These are phyloP conservation scores for Pichia sp. DNA, from an alignment of 1,139 yeast genomes.

Conservation along the genomic window DNA sequence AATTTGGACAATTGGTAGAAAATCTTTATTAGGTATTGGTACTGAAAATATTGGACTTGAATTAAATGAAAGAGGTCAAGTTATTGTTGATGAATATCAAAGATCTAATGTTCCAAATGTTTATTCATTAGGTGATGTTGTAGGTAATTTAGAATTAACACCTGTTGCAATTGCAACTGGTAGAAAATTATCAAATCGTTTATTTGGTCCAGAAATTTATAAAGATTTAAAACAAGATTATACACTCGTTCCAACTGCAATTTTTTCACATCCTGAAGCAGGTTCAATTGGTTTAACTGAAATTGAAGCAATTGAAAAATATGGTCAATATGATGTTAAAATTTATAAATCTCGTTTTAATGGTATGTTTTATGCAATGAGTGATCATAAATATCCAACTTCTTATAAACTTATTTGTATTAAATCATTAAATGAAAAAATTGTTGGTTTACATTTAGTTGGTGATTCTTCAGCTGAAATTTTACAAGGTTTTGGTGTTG, in stretches of 20 bases:
- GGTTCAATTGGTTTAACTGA: conserved; percentile 88
- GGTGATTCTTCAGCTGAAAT: conserved; percentile 91
- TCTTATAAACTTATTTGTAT: conserved; percentile 72
- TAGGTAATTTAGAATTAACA: conserved; percentile 85
- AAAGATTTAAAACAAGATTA: conserved; percentile 75
- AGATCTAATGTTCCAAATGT: conserved; percentile 66
- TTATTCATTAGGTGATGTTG: conserved; percentile 88
- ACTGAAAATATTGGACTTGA: conserved; percentile 71
- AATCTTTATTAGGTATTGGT: conserved; percentile 65
- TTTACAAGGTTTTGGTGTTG: conserved; percentile 97
- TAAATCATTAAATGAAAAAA: conserved; percentile 78
- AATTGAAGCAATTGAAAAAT: conserved; percentile 65
- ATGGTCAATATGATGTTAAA: conserved; percentile 76
- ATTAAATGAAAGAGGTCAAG: conserved; percentile 49
- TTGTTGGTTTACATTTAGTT: conserved; percentile 87
- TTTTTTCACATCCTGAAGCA: conserved; percentile 96
- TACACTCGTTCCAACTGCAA: conserved; percentile 78
- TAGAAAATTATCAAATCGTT: conserved; percentile 81
- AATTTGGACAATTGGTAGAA: conserved; percentile 93
- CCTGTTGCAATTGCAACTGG: conserved; percentile 99
- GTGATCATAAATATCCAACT: conserved; percentile 80
- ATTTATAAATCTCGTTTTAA: conserved; percentile 76
- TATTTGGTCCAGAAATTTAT: conserved; percentile 73
- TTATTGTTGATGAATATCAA: conserved; percentile 82
- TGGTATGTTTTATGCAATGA: conserved; percentile 90